Evolutionary conservation across 345 rosid genomes (phyloP).

Genomic region (Salix exigua): DNA sequence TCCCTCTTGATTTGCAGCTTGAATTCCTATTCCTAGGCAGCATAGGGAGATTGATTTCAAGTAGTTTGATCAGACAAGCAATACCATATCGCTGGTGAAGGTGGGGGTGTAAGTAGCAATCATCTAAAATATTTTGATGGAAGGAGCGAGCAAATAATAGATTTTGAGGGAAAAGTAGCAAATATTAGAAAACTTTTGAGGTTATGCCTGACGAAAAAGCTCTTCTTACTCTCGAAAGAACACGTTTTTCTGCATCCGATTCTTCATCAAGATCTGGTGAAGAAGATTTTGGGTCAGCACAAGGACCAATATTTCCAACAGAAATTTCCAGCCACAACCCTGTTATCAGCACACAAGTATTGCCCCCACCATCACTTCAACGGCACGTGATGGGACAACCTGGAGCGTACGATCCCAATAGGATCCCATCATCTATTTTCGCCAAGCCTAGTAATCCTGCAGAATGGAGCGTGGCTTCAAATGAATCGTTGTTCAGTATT

Average conservation of each 20-base stretch:
- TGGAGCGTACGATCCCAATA: conserved; percentile 49
- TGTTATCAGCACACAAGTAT: background rate
- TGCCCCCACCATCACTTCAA: background rate
- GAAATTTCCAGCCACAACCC: background rate
- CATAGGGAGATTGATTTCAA: background rate
- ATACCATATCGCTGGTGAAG: background rate
- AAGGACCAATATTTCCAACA: background rate
- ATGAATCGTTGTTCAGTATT: conserved; percentile 84
- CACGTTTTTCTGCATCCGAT: background rate
- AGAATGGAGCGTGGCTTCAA: conserved; percentile 91
- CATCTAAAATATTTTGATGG: too few relatives aligned
- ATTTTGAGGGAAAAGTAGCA: background rate
- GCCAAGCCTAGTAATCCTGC: conserved; percentile 34
- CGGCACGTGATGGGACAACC: conserved; percentile 7
- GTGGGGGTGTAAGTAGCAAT: background rate
- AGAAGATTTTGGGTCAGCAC: too few relatives aligned
- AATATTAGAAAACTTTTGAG: background rate
- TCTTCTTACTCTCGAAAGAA: background rate
- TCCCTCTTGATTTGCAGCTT: background rate
- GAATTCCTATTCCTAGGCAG: background rate
- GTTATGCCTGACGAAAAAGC: background rate
- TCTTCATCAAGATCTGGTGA: background rate
- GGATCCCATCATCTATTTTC: conserved; percentile 72
- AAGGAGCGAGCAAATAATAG: background rate
- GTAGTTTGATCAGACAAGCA: background rate